phyloP scores from a whole-genome alignment of 2,329 filamentous ascomycete genomes.

The Penicillium olsonii region DNA sequence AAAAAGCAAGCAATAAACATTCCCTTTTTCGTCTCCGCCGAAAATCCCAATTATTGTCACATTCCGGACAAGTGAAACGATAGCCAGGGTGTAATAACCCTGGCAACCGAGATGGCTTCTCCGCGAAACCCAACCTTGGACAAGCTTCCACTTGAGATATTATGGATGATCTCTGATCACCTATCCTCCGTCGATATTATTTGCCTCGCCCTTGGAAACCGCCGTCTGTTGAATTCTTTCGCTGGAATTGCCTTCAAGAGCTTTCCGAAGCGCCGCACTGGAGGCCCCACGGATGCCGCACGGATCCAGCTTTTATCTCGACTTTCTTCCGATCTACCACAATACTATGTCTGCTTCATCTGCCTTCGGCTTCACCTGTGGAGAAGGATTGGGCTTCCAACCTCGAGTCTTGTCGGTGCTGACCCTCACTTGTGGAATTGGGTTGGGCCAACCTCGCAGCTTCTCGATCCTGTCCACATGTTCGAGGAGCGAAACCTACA shows the following conservation, averaged over 20 bases:
- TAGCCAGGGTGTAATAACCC: too few relatives aligned
- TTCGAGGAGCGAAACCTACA: too few relatives aligned
- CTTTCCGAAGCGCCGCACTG: neutral
- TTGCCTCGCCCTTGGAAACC: neutral
- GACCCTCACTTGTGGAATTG: neutral
- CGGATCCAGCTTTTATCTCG: neutral
- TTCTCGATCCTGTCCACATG: too few relatives aligned
- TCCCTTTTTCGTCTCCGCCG: too few relatives aligned
- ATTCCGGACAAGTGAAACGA: too few relatives aligned
- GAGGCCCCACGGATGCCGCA: neutral
- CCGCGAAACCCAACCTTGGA: neutral
- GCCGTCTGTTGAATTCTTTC: neutral
- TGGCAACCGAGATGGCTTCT: neutral
- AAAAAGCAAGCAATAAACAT: too few relatives aligned
- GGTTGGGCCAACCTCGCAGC: too few relatives aligned
- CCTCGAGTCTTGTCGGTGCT: neutral
- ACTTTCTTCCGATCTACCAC: neutral
- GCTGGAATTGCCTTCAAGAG: neutral
- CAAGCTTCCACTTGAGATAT: neutral
- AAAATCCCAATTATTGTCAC: too few relatives aligned
- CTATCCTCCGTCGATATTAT: neutral
- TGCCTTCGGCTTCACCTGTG: constrained; percentile 15
- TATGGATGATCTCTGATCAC: neutral
- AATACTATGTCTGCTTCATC: constrained; percentile 14
- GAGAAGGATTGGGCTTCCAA: constrained; percentile 5